Conservation (phyloP, 2,329 filamentous ascomycete species). For the Aspergillus ochraceoroseus region DNA sequence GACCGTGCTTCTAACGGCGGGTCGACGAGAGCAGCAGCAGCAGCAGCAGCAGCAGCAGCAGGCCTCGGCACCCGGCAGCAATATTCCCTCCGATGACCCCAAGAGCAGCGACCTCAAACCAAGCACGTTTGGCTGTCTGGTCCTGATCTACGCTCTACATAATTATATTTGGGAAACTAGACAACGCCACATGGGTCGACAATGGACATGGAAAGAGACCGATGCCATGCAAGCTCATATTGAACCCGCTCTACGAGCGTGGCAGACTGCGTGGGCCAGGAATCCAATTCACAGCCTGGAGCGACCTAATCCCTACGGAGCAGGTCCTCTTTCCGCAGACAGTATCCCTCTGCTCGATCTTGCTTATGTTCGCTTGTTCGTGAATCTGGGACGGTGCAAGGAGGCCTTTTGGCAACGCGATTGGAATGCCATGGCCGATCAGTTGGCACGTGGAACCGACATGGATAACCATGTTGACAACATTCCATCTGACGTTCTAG, state of each 20-base stretch:
- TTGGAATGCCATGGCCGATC: slow-evolving; percentile 85
- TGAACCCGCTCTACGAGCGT: slow-evolving; percentile 86
- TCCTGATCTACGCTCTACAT: slow-evolving; percentile 90
- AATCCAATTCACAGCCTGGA: slow-evolving; percentile 81
- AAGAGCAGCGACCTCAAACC: slow-evolving; percentile 64
- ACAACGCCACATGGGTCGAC: slow-evolving; percentile 77
- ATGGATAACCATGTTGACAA: slow-evolving; percentile 65
- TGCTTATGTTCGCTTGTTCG: slow-evolving; percentile 86
- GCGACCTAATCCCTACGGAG: slow-evolving; percentile 74
- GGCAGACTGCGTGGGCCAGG: slow-evolving; percentile 87
- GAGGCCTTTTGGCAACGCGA: slow-evolving; percentile 93
- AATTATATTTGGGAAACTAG: slow-evolving; percentile 98
- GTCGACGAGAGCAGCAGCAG: slow-evolving; percentile 56
- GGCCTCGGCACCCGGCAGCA: slow-evolving; percentile 49
- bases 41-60: slow-evolving; percentile 21
- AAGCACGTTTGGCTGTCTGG: slow-evolving; percentile 85
- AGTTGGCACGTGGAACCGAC: slow-evolving; percentile 72
- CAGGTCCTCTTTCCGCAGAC: slow-evolving; percentile 79
- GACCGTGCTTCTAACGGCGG: slow-evolving; percentile 72
- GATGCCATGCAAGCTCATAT: slow-evolving; percentile 96
- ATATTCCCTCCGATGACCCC: slow-evolving; percentile 46
- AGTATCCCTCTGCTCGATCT: slow-evolving; percentile 86
- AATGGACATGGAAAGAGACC: slow-evolving; percentile 88
- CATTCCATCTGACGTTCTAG: slow-evolving; percentile 28
- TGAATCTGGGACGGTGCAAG: slow-evolving; percentile 86